phyloP scores from a whole-genome alignment of 2,329 filamentous ascomycete genomes.

The Fusarium temperatum region DNA sequence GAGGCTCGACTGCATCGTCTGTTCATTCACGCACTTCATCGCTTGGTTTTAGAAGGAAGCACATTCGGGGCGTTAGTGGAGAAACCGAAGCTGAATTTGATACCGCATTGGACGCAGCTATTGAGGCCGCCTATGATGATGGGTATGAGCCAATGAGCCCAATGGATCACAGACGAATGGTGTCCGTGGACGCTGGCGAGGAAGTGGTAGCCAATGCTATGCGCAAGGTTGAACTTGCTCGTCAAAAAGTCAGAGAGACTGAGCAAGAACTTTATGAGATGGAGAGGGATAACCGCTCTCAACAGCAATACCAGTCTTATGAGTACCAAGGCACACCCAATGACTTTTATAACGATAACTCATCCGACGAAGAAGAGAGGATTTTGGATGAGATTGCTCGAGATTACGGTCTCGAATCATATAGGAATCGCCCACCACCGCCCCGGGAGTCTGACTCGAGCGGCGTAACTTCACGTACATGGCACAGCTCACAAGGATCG shows the following conservation, averaged over 20 bases:
- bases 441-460: slow-evolving; percentile 86
- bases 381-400: slow-evolving; percentile 88
- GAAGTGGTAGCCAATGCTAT: slow-evolving; percentile 64
- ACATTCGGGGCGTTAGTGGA: slow-evolving; percentile 73
- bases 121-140: slow-evolving; percentile 95
- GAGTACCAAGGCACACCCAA: slow-evolving; percentile 48
- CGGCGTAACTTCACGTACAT: slow-evolving; percentile 78
- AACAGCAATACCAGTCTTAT: slow-evolving; percentile 41
- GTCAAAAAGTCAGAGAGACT: slow-evolving; percentile 77
- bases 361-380: slow-evolving; percentile 77
- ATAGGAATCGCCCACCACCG: slow-evolving; percentile 67
- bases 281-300: slow-evolving; percentile 58
- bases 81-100: slow-evolving; percentile 91
- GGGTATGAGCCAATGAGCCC: slow-evolving; percentile 78
- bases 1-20: slow-evolving; percentile 80
- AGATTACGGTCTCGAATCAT: slow-evolving; percentile 84
- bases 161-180: slow-evolving; percentile 49
- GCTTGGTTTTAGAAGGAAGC: slow-evolving; percentile 72
- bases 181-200: slow-evolving; percentile 51
- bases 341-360: slow-evolving; percentile 70
- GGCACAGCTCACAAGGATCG: slow-evolving; percentile 81
- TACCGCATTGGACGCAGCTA: slow-evolving; percentile 91
- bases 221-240: slow-evolving; percentile 76
- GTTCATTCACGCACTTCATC: slow-evolving; percentile 83
- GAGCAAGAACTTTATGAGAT: slow-evolving; percentile 69